These are phyloP conservation scores for Hymenoscyphus fructigenus DNA, from an alignment of 2,329 filamentous ascomycete genomes.

Conservation along the genomic window DNA sequence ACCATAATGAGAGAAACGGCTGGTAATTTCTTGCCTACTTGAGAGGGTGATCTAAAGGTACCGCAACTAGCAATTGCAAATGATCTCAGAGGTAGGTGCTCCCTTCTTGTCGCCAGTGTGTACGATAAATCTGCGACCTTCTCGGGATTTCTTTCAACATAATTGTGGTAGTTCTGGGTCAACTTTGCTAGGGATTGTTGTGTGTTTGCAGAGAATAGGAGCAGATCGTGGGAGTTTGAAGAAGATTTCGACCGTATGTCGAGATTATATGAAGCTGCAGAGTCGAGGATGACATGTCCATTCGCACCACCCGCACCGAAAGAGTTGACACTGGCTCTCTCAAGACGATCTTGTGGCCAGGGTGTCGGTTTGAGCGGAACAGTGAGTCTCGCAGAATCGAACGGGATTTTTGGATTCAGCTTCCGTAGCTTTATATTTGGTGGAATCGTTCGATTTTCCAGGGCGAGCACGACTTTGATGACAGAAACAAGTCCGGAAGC, in stretches of 20 bases:
- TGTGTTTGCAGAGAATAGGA: constrained; percentile 8
- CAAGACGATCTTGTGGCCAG: constrained; percentile 11
- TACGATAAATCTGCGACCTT: constrained; percentile 9
- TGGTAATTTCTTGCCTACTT: constrained; percentile 34
- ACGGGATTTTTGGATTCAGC: constrained; percentile 28
- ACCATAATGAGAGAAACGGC: constrained; percentile 44
- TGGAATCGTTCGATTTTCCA: constrained; percentile 39
- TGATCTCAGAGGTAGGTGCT: constrained; percentile 8
- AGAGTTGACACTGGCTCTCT: constrained; percentile 25
- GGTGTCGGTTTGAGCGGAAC: constrained; percentile 14
- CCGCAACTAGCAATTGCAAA: constrained; percentile 21
- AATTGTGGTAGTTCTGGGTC: neutral
- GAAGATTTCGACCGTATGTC: neutral
- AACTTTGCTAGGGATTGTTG: neutral
- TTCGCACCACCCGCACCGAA: constrained; percentile 29
- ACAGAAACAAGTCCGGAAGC: constrained; percentile 21
- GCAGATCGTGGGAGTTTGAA: neutral
- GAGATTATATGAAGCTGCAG: neutral
- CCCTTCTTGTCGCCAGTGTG: constrained; percentile 6
- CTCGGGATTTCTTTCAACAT: neutral
- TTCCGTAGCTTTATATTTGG: constrained; percentile 17
- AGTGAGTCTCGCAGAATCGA: constrained; percentile 7
- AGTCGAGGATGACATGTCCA: constrained; percentile 20
- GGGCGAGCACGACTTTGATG: constrained; percentile 22
- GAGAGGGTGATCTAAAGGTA: constrained; percentile 46